These are phyloP conservation scores for Boletales sp. DNA, from an alignment of 768 basidiomycete species.

Conservation along the genomic window DNA sequence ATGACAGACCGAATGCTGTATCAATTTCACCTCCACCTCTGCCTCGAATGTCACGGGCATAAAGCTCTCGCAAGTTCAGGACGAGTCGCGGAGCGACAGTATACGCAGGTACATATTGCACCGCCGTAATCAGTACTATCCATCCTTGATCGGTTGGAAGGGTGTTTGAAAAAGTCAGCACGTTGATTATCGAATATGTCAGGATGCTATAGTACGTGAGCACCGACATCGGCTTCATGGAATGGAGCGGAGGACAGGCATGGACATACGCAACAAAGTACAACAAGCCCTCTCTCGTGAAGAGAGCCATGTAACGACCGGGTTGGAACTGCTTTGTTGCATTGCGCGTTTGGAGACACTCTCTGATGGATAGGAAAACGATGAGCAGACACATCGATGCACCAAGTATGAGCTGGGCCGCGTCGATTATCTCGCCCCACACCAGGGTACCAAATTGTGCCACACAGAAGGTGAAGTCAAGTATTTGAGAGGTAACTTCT, in stretches of 20 bases:
- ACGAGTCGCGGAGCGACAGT: not conserved
- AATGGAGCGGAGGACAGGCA: not conserved
- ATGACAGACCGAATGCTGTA: not conserved
- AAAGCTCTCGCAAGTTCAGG: not conserved
- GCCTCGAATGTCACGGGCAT: not conserved
- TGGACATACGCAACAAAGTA: not conserved
- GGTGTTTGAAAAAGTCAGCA: not conserved
- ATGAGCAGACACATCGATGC: not conserved
- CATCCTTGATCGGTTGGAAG: not conserved
- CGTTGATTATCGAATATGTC: not conserved
- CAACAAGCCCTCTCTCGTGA: not conserved
- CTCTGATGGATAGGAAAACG: not conserved
- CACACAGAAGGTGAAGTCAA: too few species aligned
- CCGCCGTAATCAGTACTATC: not conserved
- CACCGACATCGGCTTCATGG: not conserved
- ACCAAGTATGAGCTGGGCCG: not conserved
- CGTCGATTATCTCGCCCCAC: not conserved
- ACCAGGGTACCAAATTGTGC: too few species aligned
- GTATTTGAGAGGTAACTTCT: too few species aligned
- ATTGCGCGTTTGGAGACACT: not conserved
- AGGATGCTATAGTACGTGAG: not conserved
- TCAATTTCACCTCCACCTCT: not conserved
- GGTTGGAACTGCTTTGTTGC: not conserved
- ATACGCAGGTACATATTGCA: not conserved
- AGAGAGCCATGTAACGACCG: not conserved